phyloP scores from a whole-genome alignment of 768 basidiomycete genomes.

The Amanita molliuscula region DNA sequence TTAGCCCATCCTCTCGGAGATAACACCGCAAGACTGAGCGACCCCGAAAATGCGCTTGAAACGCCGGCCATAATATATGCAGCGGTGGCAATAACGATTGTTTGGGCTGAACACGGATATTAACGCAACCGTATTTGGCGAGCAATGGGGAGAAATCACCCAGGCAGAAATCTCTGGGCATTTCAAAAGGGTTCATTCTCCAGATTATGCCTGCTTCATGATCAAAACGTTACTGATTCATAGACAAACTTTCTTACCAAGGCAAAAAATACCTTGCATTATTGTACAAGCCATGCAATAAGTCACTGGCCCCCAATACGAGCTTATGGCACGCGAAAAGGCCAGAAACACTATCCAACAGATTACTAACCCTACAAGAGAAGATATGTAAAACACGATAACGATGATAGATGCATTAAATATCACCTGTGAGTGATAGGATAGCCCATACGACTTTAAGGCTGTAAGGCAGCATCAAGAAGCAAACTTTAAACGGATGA shows the following conservation, averaged over 20 bases:
- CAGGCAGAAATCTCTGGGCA: slow-evolving; percentile 51
- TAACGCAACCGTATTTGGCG: neutral
- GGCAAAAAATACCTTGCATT: slow-evolving; percentile 45
- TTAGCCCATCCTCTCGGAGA: slow-evolving; percentile 27
- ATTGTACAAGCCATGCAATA: slow-evolving; percentile 42
- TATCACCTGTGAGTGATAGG: slow-evolving; percentile 43
- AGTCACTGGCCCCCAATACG: slow-evolving; percentile 36
- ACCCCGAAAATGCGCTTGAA: slow-evolving; percentile 32
- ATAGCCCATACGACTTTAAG: slow-evolving; percentile 50
- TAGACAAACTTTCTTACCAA: slow-evolving; percentile 32
- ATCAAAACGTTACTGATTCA: neutral
- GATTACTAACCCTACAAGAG: slow-evolving; percentile 32
- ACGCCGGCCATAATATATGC: slow-evolving; percentile 35
- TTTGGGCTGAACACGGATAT: slow-evolving; percentile 24
- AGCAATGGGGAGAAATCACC: slow-evolving; percentile 23
- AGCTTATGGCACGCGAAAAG: slow-evolving; percentile 32
- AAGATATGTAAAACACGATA: neutral
- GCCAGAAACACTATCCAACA: slow-evolving; percentile 39
- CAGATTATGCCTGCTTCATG: slow-evolving; percentile 43
- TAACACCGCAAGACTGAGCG: slow-evolving; percentile 27
- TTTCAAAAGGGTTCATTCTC: slow-evolving; percentile 48
- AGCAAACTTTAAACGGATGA: neutral
- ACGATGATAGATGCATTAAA: neutral
- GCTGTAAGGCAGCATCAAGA: slow-evolving; percentile 41
- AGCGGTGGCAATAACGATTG: slow-evolving; percentile 30